A percentile compares a stretch with the other conserved stretches of the same genome.
These are phyloP conservation scores for Penicillium capsulatum DNA, from an alignment of 2,329 filamentous ascomycete species.

Conservation along the genomic window DNA sequence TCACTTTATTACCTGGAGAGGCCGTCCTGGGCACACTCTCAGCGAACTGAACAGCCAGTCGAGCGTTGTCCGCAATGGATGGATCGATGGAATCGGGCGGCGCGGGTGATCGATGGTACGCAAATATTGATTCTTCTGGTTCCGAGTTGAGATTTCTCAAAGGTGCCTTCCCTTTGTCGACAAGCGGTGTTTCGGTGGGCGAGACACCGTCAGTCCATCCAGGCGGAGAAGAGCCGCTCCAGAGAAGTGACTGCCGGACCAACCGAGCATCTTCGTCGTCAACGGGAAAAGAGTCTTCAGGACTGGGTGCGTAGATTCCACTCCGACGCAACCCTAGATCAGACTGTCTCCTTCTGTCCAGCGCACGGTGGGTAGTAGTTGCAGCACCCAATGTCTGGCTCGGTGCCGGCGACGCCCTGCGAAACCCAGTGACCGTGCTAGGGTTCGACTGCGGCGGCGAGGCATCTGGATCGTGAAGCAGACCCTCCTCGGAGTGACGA, in stretches of 20 bases:
- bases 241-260: constrained; percentile 33
- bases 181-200: constrained; percentile 27
- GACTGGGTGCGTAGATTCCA: constrained; percentile 26
- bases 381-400: constrained; percentile 25
- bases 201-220: constrained; percentile 18
- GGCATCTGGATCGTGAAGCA: constrained; percentile 40
- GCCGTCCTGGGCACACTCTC: constrained; percentile 32
- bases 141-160: constrained; percentile 10
- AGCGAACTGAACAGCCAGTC: constrained; percentile 46
- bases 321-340: constrained; percentile 32
- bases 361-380: constrained; percentile 31
- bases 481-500: constrained; percentile 48
- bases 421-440: constrained; percentile 11
- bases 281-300: constrained; percentile 25
- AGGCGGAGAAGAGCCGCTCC: constrained; percentile 25
- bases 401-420: constrained; percentile 21
- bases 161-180: constrained; percentile 20
- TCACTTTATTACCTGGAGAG: constrained; percentile 64
- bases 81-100: constrained; percentile 21
- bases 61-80: constrained; percentile 42
- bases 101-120: constrained; percentile 13
- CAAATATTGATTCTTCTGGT: constrained; percentile 12
- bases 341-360: constrained; percentile 22
- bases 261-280: constrained; percentile 42
- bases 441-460: constrained; percentile 14